Percentiles rank a stretch among this genome's conserved stretches.
phyloP scores from a whole-genome alignment of 1,284 basidiomycete species.

The Rhodotorula mucilaginosa region DNA sequence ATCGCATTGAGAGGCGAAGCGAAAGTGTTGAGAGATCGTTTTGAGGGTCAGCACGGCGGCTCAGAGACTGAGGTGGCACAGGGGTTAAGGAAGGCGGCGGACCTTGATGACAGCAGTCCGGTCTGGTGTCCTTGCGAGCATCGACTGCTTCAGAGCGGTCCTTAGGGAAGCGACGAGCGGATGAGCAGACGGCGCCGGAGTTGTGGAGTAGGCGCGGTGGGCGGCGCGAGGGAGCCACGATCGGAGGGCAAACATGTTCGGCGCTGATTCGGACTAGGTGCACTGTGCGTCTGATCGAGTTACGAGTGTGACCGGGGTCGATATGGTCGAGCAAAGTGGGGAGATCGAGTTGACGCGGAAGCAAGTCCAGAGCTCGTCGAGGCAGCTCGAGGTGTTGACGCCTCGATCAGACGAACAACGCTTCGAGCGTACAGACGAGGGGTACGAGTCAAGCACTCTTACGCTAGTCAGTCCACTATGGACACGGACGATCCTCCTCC shows the following conservation, averaged over 20 bases:
- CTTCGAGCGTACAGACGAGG: too few relatives aligned
- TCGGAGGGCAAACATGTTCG: neutral
- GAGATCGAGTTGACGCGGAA: neutral
- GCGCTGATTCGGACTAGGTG: too few relatives aligned
- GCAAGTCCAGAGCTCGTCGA: neutral
- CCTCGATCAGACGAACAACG: neutral
- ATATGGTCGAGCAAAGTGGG: neutral
- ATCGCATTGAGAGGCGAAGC: too few relatives aligned
- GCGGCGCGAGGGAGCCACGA: neutral
- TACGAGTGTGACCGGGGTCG: too few relatives aligned
- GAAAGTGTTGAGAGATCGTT: too few relatives aligned
- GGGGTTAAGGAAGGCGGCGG: neutral
- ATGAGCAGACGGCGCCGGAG: constrained; percentile 2
- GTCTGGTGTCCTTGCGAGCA: constrained; percentile 24
- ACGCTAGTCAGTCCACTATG: constrained; percentile 5
- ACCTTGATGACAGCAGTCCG: constrained; percentile 30
- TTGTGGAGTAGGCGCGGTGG: constrained; percentile 12
- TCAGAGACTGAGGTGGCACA: too few relatives aligned
- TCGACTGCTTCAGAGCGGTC: constrained; percentile 26
- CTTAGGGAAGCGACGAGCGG: constrained; percentile 23
- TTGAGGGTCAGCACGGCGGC: too few relatives aligned
- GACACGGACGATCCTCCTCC: constrained; percentile 9
- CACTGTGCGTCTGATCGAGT: too few relatives aligned
- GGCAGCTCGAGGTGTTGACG: neutral
- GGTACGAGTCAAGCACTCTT: too few relatives aligned